These are phyloP conservation scores for Setaria italica DNA, from an alignment of 202 grass and related monocot species.

Conservation along the genomic window DNA sequence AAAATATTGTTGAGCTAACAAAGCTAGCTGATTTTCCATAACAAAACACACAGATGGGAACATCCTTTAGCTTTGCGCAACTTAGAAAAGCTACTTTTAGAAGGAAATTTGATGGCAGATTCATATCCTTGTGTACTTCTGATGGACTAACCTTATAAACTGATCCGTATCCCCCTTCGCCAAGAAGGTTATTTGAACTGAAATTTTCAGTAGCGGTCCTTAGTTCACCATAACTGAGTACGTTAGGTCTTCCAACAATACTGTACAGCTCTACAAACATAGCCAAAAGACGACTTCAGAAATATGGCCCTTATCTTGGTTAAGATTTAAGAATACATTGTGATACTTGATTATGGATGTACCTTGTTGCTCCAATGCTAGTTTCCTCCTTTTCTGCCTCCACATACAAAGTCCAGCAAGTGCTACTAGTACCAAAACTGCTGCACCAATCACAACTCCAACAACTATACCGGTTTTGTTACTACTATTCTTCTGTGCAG, in stretches of 20 bases:
- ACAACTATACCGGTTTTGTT: conserved; percentile 65
- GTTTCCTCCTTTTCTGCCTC: conserved; percentile 59
- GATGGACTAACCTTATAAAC: conserved; percentile 75
- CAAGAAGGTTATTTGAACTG: conserved; percentile 74
- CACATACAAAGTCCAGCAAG: conserved; percentile 55
- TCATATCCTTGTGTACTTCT: not conserved
- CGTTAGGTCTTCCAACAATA: conserved; percentile 65
- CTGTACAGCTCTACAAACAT: conserved; percentile 67
- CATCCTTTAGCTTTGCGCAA: not conserved
- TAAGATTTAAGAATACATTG: not conserved
- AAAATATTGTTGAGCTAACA: not conserved
- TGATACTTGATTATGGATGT: conserved; percentile 2
- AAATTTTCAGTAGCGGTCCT: conserved; percentile 79
- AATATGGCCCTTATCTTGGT: not conserved
- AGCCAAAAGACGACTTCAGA: conserved; percentile 28
- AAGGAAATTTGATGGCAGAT: conserved; percentile 1
- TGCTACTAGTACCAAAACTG: conserved; percentile 57
- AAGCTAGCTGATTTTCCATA: not conserved
- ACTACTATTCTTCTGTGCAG: conserved; percentile 40
- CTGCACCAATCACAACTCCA: conserved; percentile 59
- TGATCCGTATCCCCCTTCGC: conserved; percentile 82
- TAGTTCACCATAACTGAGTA: conserved; percentile 72
- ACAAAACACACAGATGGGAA: not conserved
- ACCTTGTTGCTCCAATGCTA: conserved; percentile 70
- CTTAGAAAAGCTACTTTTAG: conserved; percentile 27